These are phyloP conservation scores for Clonostachys sp. DNA, from an alignment of 2,329 filamentous ascomycete genomes.

Conservation along the genomic window DNA sequence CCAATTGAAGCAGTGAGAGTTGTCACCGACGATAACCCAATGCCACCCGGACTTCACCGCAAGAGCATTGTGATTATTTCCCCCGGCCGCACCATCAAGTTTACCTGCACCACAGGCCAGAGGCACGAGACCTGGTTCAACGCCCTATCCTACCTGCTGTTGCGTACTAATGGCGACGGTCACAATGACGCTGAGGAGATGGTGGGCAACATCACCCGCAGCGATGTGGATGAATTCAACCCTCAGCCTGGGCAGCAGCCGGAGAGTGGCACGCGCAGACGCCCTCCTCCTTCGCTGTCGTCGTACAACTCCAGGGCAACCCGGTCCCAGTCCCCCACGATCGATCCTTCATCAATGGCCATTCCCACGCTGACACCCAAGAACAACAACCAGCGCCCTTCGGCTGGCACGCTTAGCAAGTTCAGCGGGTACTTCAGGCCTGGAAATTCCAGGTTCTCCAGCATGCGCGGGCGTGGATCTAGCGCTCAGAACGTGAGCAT, in stretches of 20 bases:
- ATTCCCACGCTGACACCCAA: constrained; percentile 54
- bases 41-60: constrained; percentile 88
- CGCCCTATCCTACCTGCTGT: constrained; percentile 84
- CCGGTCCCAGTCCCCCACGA: constrained; percentile 56
- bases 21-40: constrained; percentile 89
- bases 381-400: constrained; percentile 18
- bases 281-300: constrained; percentile 61
- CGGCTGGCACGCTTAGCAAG: constrained; percentile 47
- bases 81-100: constrained; percentile 83
- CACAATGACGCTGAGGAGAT: constrained; percentile 57
- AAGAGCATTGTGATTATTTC: constrained; percentile 91
- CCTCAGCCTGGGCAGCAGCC: constrained; percentile 42
- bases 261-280: constrained; percentile 37
- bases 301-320: constrained; percentile 76
- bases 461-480: constrained; percentile 46
- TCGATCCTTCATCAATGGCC: constrained; percentile 38
- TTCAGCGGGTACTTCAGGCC: constrained; percentile 57
- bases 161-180: constrained; percentile 67
- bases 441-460: constrained; percentile 34
- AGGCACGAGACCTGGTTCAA: constrained; percentile 99
- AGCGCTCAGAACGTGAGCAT: constrained; percentile 33
- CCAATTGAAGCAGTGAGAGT: constrained; percentile 90
- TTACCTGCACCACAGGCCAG: constrained; percentile 90
- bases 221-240: constrained; percentile 78
- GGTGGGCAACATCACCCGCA: constrained; percentile 51